These are phyloP conservation scores for Trichoderma virens DNA, from an alignment of 495 filamentous ascomycete genomes.

Conservation along the genomic window DNA sequence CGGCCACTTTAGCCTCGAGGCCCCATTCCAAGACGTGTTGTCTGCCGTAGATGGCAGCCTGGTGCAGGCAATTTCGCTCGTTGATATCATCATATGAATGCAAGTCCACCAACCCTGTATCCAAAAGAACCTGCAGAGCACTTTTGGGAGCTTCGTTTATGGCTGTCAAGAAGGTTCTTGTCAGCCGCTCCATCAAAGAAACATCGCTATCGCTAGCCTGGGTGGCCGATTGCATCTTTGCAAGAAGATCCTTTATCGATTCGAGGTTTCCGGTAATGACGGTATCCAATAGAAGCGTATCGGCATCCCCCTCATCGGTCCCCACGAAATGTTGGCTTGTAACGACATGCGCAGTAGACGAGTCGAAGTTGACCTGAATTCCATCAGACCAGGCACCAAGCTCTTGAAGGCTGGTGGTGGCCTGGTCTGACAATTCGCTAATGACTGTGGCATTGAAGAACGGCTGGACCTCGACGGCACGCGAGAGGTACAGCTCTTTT, in stretches of 20 bases:
- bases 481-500: conserved; percentile 91
- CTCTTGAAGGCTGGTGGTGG: conserved; percentile 85
- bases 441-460: conserved; percentile 97
- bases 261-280: conserved; percentile 67
- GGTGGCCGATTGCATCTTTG: conserved; percentile 38
- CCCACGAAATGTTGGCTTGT: conserved; percentile 55
- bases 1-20: conserved; percentile 60
- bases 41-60: conserved; percentile 85
- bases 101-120: conserved; percentile 75
- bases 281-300: conserved; percentile 80
- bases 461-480: conserved; percentile 94
- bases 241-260: conserved; percentile 40
- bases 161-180: conserved; percentile 78
- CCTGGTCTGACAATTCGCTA: conserved; percentile 91
- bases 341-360: conserved; percentile 54
- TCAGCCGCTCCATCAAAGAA: conserved; percentile 59
- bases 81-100: conserved; percentile 94
- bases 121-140: conserved; percentile 65
- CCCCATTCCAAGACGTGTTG: conserved; percentile 66
- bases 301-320: conserved; percentile 77
- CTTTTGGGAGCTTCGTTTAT: conserved; percentile 78
- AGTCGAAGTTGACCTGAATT: conserved; percentile 75
- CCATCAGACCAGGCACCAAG: conserved; percentile 95
- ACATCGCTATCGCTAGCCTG: conserved; percentile 33
- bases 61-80: conserved; percentile 89